Evolutionary conservation across 176 grass and related monocot species (phyloP).

Genomic region (Bromus sterilis): DNA sequence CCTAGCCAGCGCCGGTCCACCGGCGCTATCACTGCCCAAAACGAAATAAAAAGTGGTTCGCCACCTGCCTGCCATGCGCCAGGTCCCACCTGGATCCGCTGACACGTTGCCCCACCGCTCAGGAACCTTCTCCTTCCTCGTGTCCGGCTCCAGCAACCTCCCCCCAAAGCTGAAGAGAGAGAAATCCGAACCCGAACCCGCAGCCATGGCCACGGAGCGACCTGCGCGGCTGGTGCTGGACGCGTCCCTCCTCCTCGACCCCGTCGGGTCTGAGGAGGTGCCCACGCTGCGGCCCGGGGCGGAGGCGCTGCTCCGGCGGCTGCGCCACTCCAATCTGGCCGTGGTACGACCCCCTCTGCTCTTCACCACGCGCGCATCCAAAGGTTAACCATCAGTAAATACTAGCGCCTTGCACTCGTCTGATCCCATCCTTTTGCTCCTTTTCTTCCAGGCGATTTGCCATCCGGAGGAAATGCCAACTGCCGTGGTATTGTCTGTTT

Average conservation of each 20-base stretch:
- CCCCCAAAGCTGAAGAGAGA: slow-evolving; percentile 10
- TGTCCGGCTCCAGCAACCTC: not conserved
- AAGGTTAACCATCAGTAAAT: no score
- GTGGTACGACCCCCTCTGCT: slow-evolving; percentile 24
- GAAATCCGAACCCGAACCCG: not conserved
- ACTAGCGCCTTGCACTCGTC: not conserved
- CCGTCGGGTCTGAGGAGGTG: not conserved
- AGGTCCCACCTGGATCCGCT: not conserved
- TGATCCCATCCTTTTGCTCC: not conserved
- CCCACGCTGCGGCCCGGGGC: slow-evolving; percentile 16
- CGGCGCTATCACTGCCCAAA: no score
- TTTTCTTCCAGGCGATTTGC: slow-evolving; percentile 52
- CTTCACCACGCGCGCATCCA: not conserved
- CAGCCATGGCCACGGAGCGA: slow-evolving; percentile 13
- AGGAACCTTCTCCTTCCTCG: not conserved
- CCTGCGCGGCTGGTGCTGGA: slow-evolving; percentile 38
- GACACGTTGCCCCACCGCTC: slow-evolving; percentile 16
- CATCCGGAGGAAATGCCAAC: slow-evolving; percentile 28
- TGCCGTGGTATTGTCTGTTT: slow-evolving; percentile 43
- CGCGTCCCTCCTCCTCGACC: slow-evolving; percentile 28
- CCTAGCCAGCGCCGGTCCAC: no score
- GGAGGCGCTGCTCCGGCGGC: slow-evolving; percentile 31
- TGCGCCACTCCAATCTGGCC: slow-evolving; percentile 36
- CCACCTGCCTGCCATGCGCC: slow-evolving; percentile 28
- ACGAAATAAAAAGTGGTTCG: no score